Conservation (phyloP, 495 filamentous ascomycete species). For the Diplogelasinospora grovesii region DNA sequence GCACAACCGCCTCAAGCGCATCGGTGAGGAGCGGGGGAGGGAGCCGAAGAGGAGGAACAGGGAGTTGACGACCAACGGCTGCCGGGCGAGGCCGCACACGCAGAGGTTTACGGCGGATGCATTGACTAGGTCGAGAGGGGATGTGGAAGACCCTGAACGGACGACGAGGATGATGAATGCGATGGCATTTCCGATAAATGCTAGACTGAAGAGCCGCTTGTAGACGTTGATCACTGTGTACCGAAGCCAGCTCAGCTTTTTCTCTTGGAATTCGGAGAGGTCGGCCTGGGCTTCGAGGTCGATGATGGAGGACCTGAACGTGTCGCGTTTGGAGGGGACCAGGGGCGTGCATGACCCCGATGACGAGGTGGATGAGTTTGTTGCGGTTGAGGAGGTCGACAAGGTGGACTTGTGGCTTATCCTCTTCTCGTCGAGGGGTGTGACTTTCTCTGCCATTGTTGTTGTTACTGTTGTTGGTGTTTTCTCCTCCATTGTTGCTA, state of each 20-base stretch:
- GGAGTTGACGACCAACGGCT: slow-evolving; percentile 66
- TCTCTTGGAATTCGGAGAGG: slow-evolving; percentile 7
- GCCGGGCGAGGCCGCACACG: slow-evolving; percentile 53
- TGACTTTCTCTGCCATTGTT: too few species aligned
- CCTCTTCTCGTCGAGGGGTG: too few species aligned
- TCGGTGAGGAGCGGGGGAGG: slow-evolving; percentile 53
- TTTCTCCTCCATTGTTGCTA: too few species aligned
- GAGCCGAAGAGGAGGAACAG: slow-evolving; percentile 54
- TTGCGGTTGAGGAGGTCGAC: too few species aligned
- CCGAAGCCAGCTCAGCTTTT: slow-evolving; percentile 24
- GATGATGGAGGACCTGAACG: too few species aligned
- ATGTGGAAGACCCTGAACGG: slow-evolving; percentile 8
- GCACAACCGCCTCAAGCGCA: slow-evolving; percentile 55
- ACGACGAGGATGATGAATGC: slow-evolving; percentile 23
- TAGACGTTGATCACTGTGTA: slow-evolving; percentile 27
- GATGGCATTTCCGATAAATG: slow-evolving; percentile 26
- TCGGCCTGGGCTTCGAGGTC: slow-evolving; percentile 19
- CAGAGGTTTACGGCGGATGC: slow-evolving; percentile 41
- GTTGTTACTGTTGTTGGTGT: too few species aligned
- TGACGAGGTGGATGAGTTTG: too few species aligned
- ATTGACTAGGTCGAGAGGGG: slow-evolving; percentile 23
- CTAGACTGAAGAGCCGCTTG: slow-evolving; percentile 25
- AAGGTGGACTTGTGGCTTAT: too few species aligned
- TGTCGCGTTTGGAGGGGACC: too few species aligned
- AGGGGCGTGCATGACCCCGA: too few species aligned